A percentile compares a stretch with the other conserved stretches of the same genome.
These are phyloP conservation scores for Porphyrellus cyaneotinctus DNA, from an alignment of 768 basidiomycete species.

Conservation along the genomic window DNA sequence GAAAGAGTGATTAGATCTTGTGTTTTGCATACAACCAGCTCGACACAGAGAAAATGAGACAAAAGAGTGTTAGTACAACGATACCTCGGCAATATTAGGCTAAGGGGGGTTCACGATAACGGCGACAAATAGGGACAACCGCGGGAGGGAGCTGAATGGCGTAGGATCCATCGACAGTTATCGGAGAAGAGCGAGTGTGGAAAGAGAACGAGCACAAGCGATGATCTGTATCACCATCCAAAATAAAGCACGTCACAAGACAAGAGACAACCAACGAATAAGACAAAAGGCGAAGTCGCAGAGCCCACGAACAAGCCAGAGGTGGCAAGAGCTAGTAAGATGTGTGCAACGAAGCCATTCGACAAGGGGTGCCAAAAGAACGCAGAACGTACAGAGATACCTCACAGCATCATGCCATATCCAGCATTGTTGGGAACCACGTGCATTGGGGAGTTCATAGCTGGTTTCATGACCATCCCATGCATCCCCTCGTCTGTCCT, in stretches of 20 bases:
- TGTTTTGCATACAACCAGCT: constrained; percentile 16
- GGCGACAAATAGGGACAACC: constrained; percentile 7
- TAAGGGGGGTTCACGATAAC: neutral
- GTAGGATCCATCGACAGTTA: constrained; percentile 16
- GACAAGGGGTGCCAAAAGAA: neutral
- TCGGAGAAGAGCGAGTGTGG: neutral
- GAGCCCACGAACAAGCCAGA: constrained; percentile 9
- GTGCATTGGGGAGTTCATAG: constrained; percentile 35
- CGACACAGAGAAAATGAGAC: constrained; percentile 8
- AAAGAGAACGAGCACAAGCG: constrained; percentile 2
- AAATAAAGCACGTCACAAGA: constrained; percentile 11
- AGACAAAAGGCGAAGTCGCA: constrained; percentile 9
- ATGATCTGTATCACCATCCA: constrained; percentile 13
- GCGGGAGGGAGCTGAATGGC: constrained; percentile 5
- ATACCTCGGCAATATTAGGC: constrained; percentile 16
- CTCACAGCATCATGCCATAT: constrained; percentile 39
- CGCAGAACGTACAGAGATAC: constrained; percentile 4
- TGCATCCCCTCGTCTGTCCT: constrained; percentile 31
- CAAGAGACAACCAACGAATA: constrained; percentile 13
- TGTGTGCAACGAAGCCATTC: constrained; percentile 7
- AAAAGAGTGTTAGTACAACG: constrained; percentile 28
- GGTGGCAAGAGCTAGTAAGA: constrained; percentile 8
- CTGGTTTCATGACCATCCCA: constrained; percentile 34
- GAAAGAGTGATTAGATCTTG: constrained; percentile 8
- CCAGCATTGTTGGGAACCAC: constrained; percentile 36